These are phyloP conservation scores for Penicilliopsis zonata DNA, from an alignment of 495 filamentous ascomycete species.

Conservation along the genomic window DNA sequence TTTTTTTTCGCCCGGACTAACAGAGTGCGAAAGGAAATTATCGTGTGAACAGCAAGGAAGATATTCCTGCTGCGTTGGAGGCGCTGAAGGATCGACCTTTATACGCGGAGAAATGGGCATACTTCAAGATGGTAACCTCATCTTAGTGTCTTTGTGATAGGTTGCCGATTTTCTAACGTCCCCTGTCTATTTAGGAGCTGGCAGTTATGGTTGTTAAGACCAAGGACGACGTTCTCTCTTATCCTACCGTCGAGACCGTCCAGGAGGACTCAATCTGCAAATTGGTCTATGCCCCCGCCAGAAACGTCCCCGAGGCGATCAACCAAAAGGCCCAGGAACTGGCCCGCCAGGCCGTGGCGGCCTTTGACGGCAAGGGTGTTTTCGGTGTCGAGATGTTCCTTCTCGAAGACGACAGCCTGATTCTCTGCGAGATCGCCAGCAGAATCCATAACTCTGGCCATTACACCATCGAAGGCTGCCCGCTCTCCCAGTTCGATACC, in stretches of 20 bases:
- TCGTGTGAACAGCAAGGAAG: constrained; percentile 51
- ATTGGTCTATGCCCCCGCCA: constrained; percentile 76
- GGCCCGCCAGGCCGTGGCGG: constrained; percentile 64
- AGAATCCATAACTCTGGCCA: constrained; percentile 95
- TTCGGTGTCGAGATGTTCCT: constrained; percentile 98
- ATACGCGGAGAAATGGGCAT: constrained; percentile 86
- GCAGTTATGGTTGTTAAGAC: constrained; percentile 94
- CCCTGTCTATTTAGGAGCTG: constrained; percentile 47
- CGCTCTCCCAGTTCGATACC: constrained; percentile 81
- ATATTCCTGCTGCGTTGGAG: constrained; percentile 57
- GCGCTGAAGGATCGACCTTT: constrained; percentile 58
- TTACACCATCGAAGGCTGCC: constrained; percentile 91
- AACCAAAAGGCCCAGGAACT: constrained; percentile 59
- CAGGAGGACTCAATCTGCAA: constrained; percentile 96
- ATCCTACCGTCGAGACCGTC: constrained; percentile 85
- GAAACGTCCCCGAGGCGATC: constrained; percentile 49
- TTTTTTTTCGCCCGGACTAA: no score
- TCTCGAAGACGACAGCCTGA: constrained; percentile 56
- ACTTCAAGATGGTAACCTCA: constrained; percentile 51
- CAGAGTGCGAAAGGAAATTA: constrained; percentile 49
- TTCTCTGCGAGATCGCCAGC: constrained; percentile 92
- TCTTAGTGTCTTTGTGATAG: not conserved
- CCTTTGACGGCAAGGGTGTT: constrained; percentile 78
- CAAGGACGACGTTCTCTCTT: constrained; percentile 64
- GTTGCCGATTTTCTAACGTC: no score